These are phyloP conservation scores for Rhodotorula diobovata DNA, from an alignment of 768 basidiomycete species.

Conservation along the genomic window DNA sequence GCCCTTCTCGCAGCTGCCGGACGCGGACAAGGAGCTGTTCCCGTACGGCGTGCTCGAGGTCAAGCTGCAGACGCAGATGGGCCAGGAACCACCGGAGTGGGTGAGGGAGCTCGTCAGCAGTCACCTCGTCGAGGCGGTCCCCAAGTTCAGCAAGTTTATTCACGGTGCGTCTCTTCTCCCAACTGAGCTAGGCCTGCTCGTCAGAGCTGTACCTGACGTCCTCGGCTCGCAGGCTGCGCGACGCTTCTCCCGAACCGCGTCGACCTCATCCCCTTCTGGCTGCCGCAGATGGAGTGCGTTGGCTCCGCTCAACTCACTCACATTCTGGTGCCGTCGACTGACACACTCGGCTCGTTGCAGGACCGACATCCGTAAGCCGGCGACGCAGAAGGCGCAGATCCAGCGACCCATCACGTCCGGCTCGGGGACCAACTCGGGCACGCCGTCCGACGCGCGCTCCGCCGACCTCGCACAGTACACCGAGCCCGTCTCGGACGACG, in stretches of 20 bases:
- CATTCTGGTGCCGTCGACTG: not conserved
- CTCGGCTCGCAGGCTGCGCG: constrained; percentile 62
- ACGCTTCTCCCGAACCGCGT: constrained; percentile 87
- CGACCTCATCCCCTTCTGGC: constrained; percentile 96
- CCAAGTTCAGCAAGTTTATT: constrained; percentile 73
- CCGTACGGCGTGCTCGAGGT: constrained; percentile 97
- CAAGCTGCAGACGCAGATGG: constrained; percentile 91
- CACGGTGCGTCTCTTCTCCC: constrained; percentile 6
- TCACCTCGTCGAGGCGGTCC: constrained; percentile 88
- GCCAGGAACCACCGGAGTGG: constrained; percentile 94
- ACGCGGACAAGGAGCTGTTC: constrained; percentile 86
- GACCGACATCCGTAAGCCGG: constrained; percentile 87
- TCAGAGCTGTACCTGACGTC: constrained; percentile 75
- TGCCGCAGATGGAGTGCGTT: constrained; percentile 81
- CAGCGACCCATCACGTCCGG: constrained; percentile 44
- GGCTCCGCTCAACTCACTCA: rapidly evolving
- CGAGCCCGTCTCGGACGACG: constrained; percentile 92
- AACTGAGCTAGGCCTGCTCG: not conserved
- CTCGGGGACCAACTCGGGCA: constrained; percentile 45
- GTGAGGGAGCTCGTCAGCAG: constrained; percentile 91
- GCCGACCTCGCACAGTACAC: constrained; percentile 53
- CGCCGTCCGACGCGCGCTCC: constrained; percentile 51
- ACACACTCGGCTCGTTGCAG: constrained; percentile 1
- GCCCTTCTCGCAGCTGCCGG: constrained; percentile 71
- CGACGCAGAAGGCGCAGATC: constrained; percentile 57